Base-by-base conservation (phyloP, 1,284 basidiomycete genomes). In the Puccinia brachypodii region DNA sequence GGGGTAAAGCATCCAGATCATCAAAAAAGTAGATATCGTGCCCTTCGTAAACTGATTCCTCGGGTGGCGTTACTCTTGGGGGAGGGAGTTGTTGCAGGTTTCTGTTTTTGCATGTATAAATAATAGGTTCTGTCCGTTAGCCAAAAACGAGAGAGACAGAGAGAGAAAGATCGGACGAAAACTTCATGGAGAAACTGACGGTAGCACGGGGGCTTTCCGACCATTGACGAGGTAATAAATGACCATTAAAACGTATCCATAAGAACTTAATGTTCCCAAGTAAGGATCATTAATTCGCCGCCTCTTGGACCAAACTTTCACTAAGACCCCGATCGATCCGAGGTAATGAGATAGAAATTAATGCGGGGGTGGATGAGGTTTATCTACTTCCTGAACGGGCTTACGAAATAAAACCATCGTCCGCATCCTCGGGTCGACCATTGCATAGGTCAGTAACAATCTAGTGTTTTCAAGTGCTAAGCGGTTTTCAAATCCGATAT, bases 291-390 rank as follows among this genome's bases (percentile, higher is more conserved):
- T 98, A 88, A 99, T 97, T 90, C 97, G 96, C 88, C 94, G 90
- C 86, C 96, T 90, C 89, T 99, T 99, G 85, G 94, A 94, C 96
- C 96, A 99, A 44, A 99, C 95, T 89, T 99, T 99, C 86, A 99
- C 94, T 96, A 84, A 25, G 56, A 11, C 44, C 16, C 44, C 42
- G 47, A 44, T 36, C 62, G 74, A 40, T n/a, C 3, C 38, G 40
- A 47, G 62, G 33, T 72, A 81, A 62, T 36, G 9, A 31, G 42
- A 47, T 36, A n/a, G 4, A 71, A 53, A 44, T 64, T 33, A 53
- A 33, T 6, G 56, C 44, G 36, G 68, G 28, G 28, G 58, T 36
- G 25, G 38, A 68, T 58, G 62, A 22, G 22, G 47, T 25, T 44
- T 25, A 28, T 68, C 40, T 44, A 16, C n/a, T 44, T 13, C 19